Base-by-base conservation (phyloP, 805 yeast genomes). In the Lipomyces starkeyi region DNA sequence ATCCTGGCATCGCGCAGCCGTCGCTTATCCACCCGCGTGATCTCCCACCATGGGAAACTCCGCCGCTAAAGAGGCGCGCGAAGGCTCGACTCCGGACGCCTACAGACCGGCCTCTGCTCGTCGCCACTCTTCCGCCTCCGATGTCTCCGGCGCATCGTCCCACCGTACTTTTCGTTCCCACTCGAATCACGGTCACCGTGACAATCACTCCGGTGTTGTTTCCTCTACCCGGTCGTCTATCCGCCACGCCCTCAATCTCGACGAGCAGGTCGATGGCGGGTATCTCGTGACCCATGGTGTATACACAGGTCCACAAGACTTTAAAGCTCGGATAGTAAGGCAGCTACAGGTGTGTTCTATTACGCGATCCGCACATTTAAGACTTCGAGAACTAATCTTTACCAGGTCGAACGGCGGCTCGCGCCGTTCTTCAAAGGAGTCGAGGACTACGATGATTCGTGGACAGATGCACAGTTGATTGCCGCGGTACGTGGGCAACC, bases 391-490 rank as follows among this genome's bases (percentile, higher is more conserved):
- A 17, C 35, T 57, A 27, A 27, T 49, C 17, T 49, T 25, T 22
- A 14, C 17, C 58, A 70, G 74, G 81, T 88, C 22, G 85, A 86
- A 37, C 84, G 99, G 60, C 85, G 83, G 73, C 74, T 94, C 53
- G 93, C 98, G 0, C 98, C 99, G 1, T 94, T 95, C 77, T 95
- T 86, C 77, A 89, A 93, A 1, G 98, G 98, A 0, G 80, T 94
- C 61, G 91, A 91, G 74, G 97, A 92, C 75, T 90, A 84, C 75
- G 89, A 91, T 66, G 86, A 83, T 14, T 71, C 78, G 34, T 91
- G 97, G 97, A 78, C 87, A 2, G 91, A 89, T 72, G 85, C 85
- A 2, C 91, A 91, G 77, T 77, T 95, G 22, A 74, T 89, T 58
- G 82, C 76, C 4, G 83, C 80, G 22, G 69, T 80, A 6, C 68